Conservation (phyloP, 208 protist genomes). For the Angomonas ambiguus region DNA sequence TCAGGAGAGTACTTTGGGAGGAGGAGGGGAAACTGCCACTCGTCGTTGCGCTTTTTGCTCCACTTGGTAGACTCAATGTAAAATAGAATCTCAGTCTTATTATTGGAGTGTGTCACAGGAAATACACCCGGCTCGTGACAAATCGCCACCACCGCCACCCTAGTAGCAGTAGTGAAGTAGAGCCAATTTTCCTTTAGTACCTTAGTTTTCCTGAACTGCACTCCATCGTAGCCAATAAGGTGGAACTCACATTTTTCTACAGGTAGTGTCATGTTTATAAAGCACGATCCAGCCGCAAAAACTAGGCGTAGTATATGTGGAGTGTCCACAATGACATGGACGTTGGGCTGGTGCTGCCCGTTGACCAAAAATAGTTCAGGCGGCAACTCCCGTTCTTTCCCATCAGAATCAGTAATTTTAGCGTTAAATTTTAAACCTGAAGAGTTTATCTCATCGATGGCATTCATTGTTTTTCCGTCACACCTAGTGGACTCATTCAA, state of each 20-base stretch:
- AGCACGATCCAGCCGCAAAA: slow-evolving; percentile 74
- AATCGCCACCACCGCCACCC: slow-evolving; percentile 40
- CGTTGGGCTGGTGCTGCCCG: slow-evolving; percentile 67
- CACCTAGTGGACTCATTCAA: slow-evolving; percentile 38
- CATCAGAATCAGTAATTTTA: slow-evolving; percentile 33
- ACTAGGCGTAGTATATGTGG: slow-evolving; percentile 58
- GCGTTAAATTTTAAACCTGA: slow-evolving; percentile 47
- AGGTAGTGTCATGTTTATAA: slow-evolving; percentile 68
- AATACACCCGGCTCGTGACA: slow-evolving; percentile 42
- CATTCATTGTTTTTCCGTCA: slow-evolving; percentile 48
- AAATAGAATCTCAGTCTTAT: slow-evolving; percentile 37
- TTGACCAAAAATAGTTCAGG: slow-evolving; percentile 84
- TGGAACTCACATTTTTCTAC: slow-evolving; percentile 47
- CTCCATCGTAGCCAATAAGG: slow-evolving; percentile 61
- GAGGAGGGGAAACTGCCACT: slow-evolving; percentile 34
- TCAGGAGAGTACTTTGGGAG: slow-evolving; percentile 34
- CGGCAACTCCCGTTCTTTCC: slow-evolving; percentile 30
- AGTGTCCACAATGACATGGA: slow-evolving; percentile 30
- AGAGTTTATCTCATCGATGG: slow-evolving; percentile 40
- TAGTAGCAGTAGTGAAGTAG: slow-evolving; percentile 80
- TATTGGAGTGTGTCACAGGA: slow-evolving; percentile 36
- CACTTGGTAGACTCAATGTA: slow-evolving; percentile 31
- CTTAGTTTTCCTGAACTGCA: slow-evolving; percentile 42
- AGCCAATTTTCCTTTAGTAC: slow-evolving; percentile 42
- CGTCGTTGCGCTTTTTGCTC: neutral